Evolutionary conservation across 495 filamentous ascomycete species (phyloP).

Genomic region (Penicillium antarcticum): DNA sequence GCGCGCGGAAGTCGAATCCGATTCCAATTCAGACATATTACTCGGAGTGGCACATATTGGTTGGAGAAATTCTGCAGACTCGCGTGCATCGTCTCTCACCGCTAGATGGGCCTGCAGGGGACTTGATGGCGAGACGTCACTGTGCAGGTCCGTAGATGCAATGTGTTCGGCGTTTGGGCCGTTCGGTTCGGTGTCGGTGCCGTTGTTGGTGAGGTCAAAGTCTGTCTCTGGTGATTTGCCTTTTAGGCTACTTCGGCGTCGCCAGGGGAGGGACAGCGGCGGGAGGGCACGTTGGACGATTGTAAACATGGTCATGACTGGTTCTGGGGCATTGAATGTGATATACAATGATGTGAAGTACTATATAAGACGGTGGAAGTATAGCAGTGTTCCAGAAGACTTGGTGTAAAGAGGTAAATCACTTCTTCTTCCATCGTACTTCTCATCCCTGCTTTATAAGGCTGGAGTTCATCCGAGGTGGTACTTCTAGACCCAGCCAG

Average conservation of each 20-base stretch:
- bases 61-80: not conserved
- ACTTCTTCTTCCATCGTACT: not conserved
- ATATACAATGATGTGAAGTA: too few species aligned
- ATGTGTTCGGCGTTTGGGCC: not conserved
- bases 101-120: slow-evolving; percentile 20
- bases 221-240: slow-evolving; percentile 17
- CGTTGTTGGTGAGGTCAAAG: not conserved
- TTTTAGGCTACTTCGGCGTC: slow-evolving; percentile 14
- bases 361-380: not conserved
- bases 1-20: slow-evolving; percentile 7
- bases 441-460: slow-evolving; percentile 10
- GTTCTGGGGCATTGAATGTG: slow-evolving; percentile 1
- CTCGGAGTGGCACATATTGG: not conserved
- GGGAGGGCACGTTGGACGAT: slow-evolving; percentile 24
- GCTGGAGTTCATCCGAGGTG: not conserved
- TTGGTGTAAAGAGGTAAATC: not conserved
- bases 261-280: slow-evolving; percentile 19
- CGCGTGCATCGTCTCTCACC: slow-evolving; percentile 19
- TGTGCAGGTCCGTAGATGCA: slow-evolving; percentile 12
- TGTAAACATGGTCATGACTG: slow-evolving; percentile 23
- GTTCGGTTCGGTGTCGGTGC: not conserved
- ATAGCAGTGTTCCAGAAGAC: not conserved
- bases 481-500: slow-evolving; percentile 5
- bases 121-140: slow-evolving; percentile 16
- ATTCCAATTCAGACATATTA: not conserved